Conservation (phyloP, 1,284 basidiomycete genomes). For the Naganishia albida region DNA sequence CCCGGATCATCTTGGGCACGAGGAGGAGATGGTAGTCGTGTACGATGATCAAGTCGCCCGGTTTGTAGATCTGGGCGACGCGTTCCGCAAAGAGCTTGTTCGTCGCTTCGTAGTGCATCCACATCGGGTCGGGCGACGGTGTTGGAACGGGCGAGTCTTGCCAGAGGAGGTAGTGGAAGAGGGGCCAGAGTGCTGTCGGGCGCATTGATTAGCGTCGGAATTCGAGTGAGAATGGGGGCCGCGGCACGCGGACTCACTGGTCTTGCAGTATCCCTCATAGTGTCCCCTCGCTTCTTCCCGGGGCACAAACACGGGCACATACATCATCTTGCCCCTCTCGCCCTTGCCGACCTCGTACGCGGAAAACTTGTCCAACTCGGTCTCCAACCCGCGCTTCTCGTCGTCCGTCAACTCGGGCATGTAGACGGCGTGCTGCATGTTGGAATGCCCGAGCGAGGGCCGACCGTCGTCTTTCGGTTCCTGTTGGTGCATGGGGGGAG, state of each 20-base stretch:
- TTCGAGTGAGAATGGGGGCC: too few species aligned
- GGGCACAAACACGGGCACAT: slow-evolving; percentile 89
- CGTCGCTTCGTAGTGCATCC: slow-evolving; percentile 78
- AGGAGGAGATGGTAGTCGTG: slow-evolving; percentile 94
- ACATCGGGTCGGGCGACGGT: slow-evolving; percentile 68
- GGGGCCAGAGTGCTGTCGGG: slow-evolving; percentile 81
- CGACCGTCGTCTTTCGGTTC: slow-evolving; percentile 18
- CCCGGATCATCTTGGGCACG: slow-evolving; percentile 80
- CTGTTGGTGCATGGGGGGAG: slow-evolving; percentile 2
- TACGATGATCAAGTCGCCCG: slow-evolving; percentile 88
- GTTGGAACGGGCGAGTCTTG: slow-evolving; percentile 69
- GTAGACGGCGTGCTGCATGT: slow-evolving; percentile 32
- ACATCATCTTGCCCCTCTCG: slow-evolving; percentile 63
- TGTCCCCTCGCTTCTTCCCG: slow-evolving; percentile 87
- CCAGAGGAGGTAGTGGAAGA: slow-evolving; percentile 98
- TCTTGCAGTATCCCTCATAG: slow-evolving; percentile 98
- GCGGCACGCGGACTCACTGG: too few species aligned
- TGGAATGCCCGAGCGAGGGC: slow-evolving; percentile 8
- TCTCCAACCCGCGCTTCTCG: slow-evolving; percentile 66
- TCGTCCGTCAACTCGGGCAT: slow-evolving; percentile 57
- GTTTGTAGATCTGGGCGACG: slow-evolving; percentile 72
- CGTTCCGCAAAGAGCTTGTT: slow-evolving; percentile 82
- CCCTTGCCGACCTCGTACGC: slow-evolving; percentile 59
- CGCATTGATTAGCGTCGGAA: too few species aligned
- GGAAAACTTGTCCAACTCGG: slow-evolving; percentile 63